Evolutionary conservation across 768 basidiomycete species (phyloP).

Genomic region (Amanita rubescens): DNA sequence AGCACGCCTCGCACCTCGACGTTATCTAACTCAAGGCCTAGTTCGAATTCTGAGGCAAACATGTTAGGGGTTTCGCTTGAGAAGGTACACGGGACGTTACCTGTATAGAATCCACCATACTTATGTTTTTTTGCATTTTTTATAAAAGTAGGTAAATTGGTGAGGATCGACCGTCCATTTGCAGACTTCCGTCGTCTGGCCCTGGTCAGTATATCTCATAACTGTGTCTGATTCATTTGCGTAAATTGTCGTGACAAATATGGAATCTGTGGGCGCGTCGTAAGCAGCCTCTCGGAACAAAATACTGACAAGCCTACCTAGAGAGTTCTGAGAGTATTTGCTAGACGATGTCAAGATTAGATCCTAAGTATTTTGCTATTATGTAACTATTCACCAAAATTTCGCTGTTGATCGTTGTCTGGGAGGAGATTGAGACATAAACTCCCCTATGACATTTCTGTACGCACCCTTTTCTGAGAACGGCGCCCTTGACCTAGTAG

Average conservation of each 20-base stretch:
- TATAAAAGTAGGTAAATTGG: too few species aligned
- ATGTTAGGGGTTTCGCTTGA: neutral
- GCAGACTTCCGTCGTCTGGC: slow-evolving; percentile 22
- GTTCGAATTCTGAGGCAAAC: slow-evolving; percentile 58
- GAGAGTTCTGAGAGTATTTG: slow-evolving; percentile 65
- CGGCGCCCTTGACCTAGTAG: slow-evolving; percentile 82
- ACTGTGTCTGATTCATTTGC: slow-evolving; percentile 65
- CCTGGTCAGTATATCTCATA: slow-evolving; percentile 84
- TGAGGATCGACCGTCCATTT: neutral
- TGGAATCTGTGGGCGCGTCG: slow-evolving; percentile 44
- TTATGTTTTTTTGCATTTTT: too few species aligned
- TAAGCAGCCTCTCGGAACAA: neutral
- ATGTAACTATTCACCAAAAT: slow-evolving; percentile 55
- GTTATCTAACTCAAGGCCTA: slow-evolving; percentile 77
- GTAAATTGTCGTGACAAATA: slow-evolving; percentile 77
- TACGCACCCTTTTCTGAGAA: slow-evolving; percentile 74
- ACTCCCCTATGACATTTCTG: slow-evolving; percentile 13
- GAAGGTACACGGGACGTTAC: slow-evolving; percentile 27
- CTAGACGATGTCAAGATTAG: slow-evolving; percentile 24
- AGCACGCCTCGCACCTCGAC: slow-evolving; percentile 80
- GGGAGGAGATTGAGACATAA: slow-evolving; percentile 12
- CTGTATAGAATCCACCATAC: slow-evolving; percentile 69
- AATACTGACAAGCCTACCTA: slow-evolving; percentile 26
- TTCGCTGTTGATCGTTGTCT: slow-evolving; percentile 79
- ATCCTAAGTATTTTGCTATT: slow-evolving; percentile 8